Evolutionary conservation across 2,329 filamentous ascomycete species (phyloP).

Genomic region (Stagonosporopsis tanaceti): DNA sequence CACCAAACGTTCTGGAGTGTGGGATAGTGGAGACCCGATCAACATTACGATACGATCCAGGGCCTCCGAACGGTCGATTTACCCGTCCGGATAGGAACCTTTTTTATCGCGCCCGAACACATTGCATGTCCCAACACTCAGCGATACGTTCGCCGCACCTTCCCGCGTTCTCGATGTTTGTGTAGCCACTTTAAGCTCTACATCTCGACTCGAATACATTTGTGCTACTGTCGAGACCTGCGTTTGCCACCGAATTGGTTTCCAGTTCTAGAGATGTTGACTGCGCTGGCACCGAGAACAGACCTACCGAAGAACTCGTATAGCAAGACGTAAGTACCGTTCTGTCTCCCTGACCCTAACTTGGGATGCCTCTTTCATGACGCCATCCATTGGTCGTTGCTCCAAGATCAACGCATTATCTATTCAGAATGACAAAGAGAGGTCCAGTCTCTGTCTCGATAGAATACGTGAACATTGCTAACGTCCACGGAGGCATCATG

Average conservation of each 20-base stretch:
- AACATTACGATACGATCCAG: slow-evolving; percentile 5
- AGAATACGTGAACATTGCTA: background rate
- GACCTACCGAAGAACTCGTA: background rate
- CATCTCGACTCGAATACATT: background rate
- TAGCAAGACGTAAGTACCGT: slow-evolving; percentile 2
- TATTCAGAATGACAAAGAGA: background rate
- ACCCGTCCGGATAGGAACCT: slow-evolving; percentile 5
- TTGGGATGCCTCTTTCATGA: background rate
- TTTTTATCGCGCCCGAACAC: background rate
- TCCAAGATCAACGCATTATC: background rate
- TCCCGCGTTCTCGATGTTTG: background rate
- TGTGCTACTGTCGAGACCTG: too few species aligned
- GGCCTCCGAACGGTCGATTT: background rate
- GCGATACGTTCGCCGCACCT: background rate
- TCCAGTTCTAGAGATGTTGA: background rate
- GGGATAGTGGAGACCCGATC: slow-evolving; percentile 10
- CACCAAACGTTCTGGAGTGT: slow-evolving; percentile 6
- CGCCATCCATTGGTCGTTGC: background rate
- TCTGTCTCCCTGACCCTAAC: too few species aligned
- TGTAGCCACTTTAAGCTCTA: background rate
- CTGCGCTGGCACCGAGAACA: slow-evolving; percentile 5
- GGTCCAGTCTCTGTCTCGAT: background rate
- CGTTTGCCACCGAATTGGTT: background rate
- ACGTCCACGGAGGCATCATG: background rate
- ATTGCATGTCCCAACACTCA: slow-evolving; percentile 2